Evolutionary conservation across 179 eudicot genomes (phyloP), one percentile per base, ranked within the genome.

Genomic region (Gypsophila paniculata): DNA sequence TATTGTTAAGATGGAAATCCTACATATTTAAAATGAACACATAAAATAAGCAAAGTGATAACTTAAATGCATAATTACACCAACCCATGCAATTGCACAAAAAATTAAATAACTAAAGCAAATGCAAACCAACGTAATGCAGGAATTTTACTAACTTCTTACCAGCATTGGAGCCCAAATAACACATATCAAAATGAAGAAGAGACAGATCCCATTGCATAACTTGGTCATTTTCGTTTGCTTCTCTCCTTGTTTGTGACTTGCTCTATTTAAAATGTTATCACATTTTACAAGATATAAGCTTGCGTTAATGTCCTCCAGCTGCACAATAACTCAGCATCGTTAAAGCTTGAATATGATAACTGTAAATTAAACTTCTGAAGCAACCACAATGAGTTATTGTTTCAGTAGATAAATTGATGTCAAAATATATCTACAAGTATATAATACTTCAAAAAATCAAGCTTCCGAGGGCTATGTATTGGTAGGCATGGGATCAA

Each of bases 101-200:
- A 29, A 29, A 29, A 29, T 4, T 29, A 29, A 19, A 14, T 21
- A 22, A 58, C 6, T 12, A 23, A 58, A 58, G 22, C 32, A 58
- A 58, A 58, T 21, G 15, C 11, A 65, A 67, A 69, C 8, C 51
- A 65, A 18, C n/a, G 32, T 23, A 25, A 21, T 8, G 8, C 34
- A 46, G 49, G 4, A 26, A 15, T 15, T 61, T 34, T 61, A 67
- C 26, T 29, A 61, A 55, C 6, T 42, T 2, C 93, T 85, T 84
- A 95, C 99, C 95, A 95, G 85, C 99, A 95, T 95, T 48, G 99
- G 99, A 82, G 97, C 90, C 99, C 99, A 95, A 72, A 95, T 90
- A 72, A 95, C 97, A 76, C 90, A 90, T 63, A 95, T 87, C 75
- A 95, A 77, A 71, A 92, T 81, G 72, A 92, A 84, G 89, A 95